Evolutionary conservation across 2,329 filamentous ascomycete species (phyloP).

Genomic region (Ophiostoma australiae): DNA sequence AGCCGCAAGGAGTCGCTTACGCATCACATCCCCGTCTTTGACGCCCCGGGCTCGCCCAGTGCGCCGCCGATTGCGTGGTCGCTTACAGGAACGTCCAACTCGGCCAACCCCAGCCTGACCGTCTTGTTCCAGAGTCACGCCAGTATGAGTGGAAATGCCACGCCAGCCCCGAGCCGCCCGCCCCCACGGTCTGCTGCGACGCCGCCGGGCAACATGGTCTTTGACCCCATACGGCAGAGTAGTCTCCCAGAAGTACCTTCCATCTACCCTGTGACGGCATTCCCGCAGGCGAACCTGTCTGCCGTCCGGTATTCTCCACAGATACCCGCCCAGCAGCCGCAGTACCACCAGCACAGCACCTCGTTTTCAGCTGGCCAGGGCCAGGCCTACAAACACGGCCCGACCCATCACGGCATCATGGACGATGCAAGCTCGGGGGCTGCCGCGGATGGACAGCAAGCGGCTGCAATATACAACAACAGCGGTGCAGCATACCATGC

Average conservation of each 20-base stretch:
- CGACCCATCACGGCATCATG: not conserved
- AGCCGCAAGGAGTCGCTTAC: slow-evolving; percentile 41
- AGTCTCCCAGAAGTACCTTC: slow-evolving; percentile 46
- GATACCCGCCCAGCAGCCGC: not conserved
- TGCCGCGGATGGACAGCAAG: not conserved
- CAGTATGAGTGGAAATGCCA: slow-evolving; percentile 24
- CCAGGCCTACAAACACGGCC: not conserved
- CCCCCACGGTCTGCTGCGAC: slow-evolving; percentile 41
- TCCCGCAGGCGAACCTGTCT: slow-evolving; percentile 47
- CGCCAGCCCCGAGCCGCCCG: not conserved
- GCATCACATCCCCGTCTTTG: slow-evolving; percentile 41
- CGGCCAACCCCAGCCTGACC: slow-evolving; percentile 75
- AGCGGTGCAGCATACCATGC: not conserved
- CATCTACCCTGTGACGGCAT: slow-evolving; percentile 45
- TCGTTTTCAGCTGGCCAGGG: not conserved
- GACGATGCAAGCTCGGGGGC: not conserved
- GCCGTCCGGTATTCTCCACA: slow-evolving; percentile 43
- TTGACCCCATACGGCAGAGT: slow-evolving; percentile 55
- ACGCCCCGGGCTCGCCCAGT: slow-evolving; percentile 47
- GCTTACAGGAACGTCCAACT: slow-evolving; percentile 81
- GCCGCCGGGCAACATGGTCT: slow-evolving; percentile 55
- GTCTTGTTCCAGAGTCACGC: slow-evolving; percentile 65
- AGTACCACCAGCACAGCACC: not conserved
- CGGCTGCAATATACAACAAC: not conserved
- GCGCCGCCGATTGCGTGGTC: slow-evolving; percentile 69